Evolutionary conservation across 495 filamentous ascomycete genomes (phyloP), one percentile per base, ranked within the genome.

Genomic region (Podospora comata): DNA sequence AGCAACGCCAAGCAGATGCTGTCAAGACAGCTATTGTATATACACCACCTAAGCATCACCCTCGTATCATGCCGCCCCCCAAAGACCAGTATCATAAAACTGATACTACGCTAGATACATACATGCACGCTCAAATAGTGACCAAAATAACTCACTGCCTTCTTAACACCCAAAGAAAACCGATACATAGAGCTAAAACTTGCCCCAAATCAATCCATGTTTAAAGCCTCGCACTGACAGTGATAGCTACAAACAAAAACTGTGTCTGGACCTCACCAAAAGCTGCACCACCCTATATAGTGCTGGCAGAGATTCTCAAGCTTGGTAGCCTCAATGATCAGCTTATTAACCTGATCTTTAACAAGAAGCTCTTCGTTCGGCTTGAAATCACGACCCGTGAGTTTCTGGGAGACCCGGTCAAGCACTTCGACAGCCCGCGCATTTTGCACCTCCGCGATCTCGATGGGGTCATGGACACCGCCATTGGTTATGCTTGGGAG

Each of bases 221-320:
- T 48, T 48, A 16, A 48, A 48, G 6, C 39, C 15, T 2, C 9
- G 2, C 1, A 48, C 39, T 11, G 1, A 16, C 9, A 16, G 13
- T 48, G 39, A 5, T 13, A 16, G 34, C 39, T 11, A 11, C 39
- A 13, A 48, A 11, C 0, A 48, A 6, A 6, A 11, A 48, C 39
- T 11, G 39, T 48, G 5, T 18, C 39, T 48, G 13, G 13, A 58
- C 55, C 19, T 71, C 67, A 96, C 91, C 92, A 94, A 84, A 94
- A 96, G 79, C 91, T 93, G 78, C 92, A 96, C 92, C 93, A 96
- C 65, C 94, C 95, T 68, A 98, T 97, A 79, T 97, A 99, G 81
- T 98, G 95, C 81, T 97, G 95, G 75, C 96, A 98, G 67, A 99
- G 84, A 80, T 98, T 98, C 83, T 98, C 96, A 59, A 97, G 83